Evolutionary conservation across 2,329 filamentous ascomycete genomes (phyloP).

Genomic region (Botrytis fabae): DNA sequence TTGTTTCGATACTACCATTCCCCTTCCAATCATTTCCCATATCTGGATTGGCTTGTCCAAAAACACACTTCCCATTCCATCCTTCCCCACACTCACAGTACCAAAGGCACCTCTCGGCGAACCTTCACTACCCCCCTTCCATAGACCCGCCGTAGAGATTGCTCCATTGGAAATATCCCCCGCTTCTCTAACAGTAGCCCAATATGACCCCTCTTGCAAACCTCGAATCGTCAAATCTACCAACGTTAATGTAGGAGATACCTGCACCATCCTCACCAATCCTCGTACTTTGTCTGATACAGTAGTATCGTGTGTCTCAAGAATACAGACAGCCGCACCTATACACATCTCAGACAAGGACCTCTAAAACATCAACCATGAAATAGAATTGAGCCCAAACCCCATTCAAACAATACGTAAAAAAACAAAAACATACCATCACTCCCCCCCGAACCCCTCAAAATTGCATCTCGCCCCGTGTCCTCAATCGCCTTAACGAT

Average conservation of each 20-base stretch:
- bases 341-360: conserved; percentile 20
- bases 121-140: conserved; percentile 51
- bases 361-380: background rate
- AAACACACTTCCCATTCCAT: conserved; percentile 78
- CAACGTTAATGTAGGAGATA: conserved; percentile 73
- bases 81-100: conserved; percentile 69
- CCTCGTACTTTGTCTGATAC: conserved; percentile 74
- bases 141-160: conserved; percentile 80
- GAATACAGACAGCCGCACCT: conserved; percentile 89
- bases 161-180: conserved; percentile 85
- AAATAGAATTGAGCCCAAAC: conserved; percentile 1
- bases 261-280: conserved; percentile 90
- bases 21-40: conserved; percentile 94
- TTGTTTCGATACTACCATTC: conserved; percentile 77
- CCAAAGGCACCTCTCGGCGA: conserved; percentile 66
- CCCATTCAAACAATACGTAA: conserved; percentile 22
- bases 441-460: conserved; percentile 82
- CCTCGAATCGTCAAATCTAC: conserved; percentile 87
- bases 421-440: conserved; percentile 64
- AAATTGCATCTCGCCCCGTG: conserved; percentile 90
- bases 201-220: conserved; percentile 76
- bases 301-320: conserved; percentile 73
- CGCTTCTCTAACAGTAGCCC: conserved; percentile 79
- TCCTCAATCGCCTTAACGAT: conserved; percentile 87
- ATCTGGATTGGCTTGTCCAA: conserved; percentile 80